Evolutionary conservation across 768 basidiomycete species (phyloP), one percentile per base, ranked within the genome.

Genomic region (Amanita muscaria): DNA sequence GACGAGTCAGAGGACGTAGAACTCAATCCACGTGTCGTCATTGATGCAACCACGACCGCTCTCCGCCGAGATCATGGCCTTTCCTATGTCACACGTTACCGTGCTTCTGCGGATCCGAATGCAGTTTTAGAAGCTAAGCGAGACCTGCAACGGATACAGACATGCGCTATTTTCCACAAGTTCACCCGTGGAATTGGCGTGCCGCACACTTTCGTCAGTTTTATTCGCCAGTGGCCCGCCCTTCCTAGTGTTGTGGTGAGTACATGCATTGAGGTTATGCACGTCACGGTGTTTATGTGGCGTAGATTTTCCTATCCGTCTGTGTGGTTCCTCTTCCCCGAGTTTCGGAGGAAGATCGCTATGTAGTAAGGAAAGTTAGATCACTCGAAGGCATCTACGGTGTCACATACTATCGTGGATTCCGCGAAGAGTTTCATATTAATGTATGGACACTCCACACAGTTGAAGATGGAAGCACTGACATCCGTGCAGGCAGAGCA

Each of bases 201-300:
- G 6, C 83, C 83, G 3, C 80, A 81, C 47, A 73, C 77, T 0
- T 85, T 83, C 49, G 66, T 71, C 40, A 68, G 74, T 72, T 80
- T 83, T 56, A 62, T 83, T 23, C 69, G 73, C 3, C 79, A 76
- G 53, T 80, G 79, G 76, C 81, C 81, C 16, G 72, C 79, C 14
- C 66, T 86, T n/a, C 83, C 83, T 25, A 66, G 70, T 2, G 70
- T 83, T 21, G 73, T 79, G 14, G 80, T 80, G 51, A 51, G 76
- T 69, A n/a, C n/a, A 22, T 0, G 3, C 3, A 19, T 24, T 16
- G 8, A 42, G 7, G 10, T 9, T 5, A 12, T 24, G 38, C 48
- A 18, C 19, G 21, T 25, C 3, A 14, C 40, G 23, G 44, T 33
- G 7, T 10, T 2, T 16, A 3, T 25, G 7, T 10, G 31, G 43